Evolutionary conservation across 176 grass and related monocot species (phyloP).

Genomic region (Hsuehochloa calcarea): DNA sequence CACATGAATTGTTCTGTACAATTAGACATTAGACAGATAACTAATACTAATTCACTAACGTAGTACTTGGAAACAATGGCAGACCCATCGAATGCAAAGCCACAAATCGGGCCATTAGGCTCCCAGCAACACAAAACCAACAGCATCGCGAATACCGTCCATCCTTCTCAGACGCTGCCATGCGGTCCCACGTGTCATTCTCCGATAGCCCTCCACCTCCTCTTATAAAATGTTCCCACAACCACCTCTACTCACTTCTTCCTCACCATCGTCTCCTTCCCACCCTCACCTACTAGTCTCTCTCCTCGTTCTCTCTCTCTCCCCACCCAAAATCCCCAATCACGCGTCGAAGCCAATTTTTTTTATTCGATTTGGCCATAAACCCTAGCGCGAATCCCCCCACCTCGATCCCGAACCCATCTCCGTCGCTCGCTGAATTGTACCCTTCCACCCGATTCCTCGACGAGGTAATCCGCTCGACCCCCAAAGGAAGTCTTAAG

Average conservation of each 20-base stretch:
- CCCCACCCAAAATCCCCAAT: constrained; percentile 29
- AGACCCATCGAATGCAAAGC: neutral
- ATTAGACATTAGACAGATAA: no score
- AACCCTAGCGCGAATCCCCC: neutral
- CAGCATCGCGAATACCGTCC: neutral
- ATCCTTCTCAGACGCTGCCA: neutral
- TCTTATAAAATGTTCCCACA: constrained; percentile 9
- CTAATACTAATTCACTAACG: no score
- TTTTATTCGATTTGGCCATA: neutral
- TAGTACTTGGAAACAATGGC: neutral
- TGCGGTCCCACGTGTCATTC: neutral
- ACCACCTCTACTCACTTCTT: neutral
- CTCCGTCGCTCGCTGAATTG: neutral
- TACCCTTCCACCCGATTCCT: neutral
- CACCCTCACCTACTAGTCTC: neutral
- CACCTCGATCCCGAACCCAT: neutral
- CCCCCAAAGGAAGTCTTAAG: neutral
- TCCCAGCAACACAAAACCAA: neutral
- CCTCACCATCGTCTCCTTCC: neutral
- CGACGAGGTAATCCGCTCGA: constrained; percentile 36
- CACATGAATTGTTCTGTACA: no score
- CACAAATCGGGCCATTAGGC: neutral
- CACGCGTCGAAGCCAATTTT: neutral
- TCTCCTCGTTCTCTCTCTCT: neutral
- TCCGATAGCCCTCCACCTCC: neutral